Base-by-base conservation (phyloP, 169 alveolate species). In the Eimeria necatrix region DNA sequence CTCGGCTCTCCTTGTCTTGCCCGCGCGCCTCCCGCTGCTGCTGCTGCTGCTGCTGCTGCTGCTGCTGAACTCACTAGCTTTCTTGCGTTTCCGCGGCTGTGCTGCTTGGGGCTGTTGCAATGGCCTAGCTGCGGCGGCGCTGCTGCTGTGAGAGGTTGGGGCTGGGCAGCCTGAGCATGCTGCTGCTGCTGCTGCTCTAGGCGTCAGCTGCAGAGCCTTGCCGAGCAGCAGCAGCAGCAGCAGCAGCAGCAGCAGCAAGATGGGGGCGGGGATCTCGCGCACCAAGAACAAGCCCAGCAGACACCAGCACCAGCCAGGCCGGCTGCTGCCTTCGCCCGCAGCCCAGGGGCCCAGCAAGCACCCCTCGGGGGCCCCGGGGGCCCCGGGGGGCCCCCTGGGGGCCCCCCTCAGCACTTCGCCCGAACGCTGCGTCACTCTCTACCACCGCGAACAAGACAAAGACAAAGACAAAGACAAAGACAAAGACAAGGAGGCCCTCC, bases 191-290 rank as follows among this genome's bases (percentile, higher is more conserved):
- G 41, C 41, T 32, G 41, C n/a, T n/a, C n/a, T 32, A 32, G 41
- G 41, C 41, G 41, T 32, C 41, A 32, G 41, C 41, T 32, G 41
- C 41, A 32, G 41, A 32, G 41, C 41, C 41, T 32, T 32, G 3
- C 41, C 41, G 41, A 56, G 68, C 68, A 56, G 68, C 68, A 56
- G 68, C 68, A 56, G 68, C 68, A 56, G 68, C 68, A 56, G 68
- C 68, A 56, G 68, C 68, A 12, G 68, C 18, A 16, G 68, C 22
- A 56, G 22, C 18, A 16, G 20, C 48, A 80, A 80, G 89, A 80
- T 80, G 89, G 89, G 89, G 70, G 89, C 89, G 9, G 89, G 89
- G 12, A 80, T 80, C 6, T 80, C 89, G 14, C 89, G 89, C 16
- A 26, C 71, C 24, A 80, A 80, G 51, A 80, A 80, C 51, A 80